These are phyloP conservation scores for Fusarium odoratissimum DNA, from an alignment of 2,329 filamentous ascomycete species.

Conservation along the genomic window DNA sequence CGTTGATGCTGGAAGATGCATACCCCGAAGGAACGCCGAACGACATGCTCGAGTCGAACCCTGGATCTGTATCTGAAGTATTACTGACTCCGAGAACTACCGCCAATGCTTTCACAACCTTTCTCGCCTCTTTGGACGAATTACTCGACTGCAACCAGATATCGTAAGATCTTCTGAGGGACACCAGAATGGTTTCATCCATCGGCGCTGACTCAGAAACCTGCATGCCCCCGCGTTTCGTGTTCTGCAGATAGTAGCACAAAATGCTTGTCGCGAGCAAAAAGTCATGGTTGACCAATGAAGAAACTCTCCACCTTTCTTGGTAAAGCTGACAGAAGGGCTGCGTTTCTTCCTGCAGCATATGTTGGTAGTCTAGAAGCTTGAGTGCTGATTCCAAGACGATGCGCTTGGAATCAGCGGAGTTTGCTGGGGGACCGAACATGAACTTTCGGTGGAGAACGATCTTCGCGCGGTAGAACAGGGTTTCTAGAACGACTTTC, in stretches of 20 bases:
- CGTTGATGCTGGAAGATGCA: background rate
- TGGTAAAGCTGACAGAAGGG: constrained; percentile 17
- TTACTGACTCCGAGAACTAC: background rate
- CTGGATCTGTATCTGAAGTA: background rate
- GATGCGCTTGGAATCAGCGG: background rate
- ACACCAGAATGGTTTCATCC: background rate
- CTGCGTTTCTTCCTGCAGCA: constrained; percentile 4
- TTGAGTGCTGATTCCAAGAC: constrained; percentile 16
- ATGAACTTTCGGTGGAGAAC: constrained; percentile 14
- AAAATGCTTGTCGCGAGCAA: background rate
- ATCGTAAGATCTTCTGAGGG: background rate
- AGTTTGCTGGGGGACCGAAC: background rate
- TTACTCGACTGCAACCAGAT: constrained; percentile 6
- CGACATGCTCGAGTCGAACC: accelerated
- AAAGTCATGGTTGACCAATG: constrained; percentile 6
- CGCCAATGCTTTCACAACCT: background rate
- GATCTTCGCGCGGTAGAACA: constrained; percentile 5
- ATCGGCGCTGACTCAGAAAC: background rate
- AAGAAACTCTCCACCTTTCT: constrained; percentile 14
- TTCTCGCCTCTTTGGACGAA: background rate
- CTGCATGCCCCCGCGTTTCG: background rate
- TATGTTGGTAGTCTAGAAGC: constrained; percentile 8
- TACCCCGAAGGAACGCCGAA: background rate
- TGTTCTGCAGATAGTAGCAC: background rate
- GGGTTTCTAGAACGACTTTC: background rate